Conservation (phyloP, 257 asterid genomes). For the Ajuga chamaepitys region DNA sequence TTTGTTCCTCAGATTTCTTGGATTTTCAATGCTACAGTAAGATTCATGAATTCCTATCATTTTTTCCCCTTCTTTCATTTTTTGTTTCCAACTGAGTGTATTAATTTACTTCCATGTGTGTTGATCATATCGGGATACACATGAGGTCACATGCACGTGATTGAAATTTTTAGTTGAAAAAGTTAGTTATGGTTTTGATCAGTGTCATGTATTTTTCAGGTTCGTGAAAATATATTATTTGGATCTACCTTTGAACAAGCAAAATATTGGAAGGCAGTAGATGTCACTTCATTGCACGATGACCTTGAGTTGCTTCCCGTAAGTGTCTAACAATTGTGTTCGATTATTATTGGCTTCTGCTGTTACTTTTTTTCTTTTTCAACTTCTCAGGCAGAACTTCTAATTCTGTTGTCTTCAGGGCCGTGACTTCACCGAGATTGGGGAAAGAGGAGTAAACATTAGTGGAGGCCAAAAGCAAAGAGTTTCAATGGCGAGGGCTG, state of each 20-base stretch:
- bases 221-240: slow-evolving; percentile 72
- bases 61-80: neutral
- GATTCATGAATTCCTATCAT: slow-evolving; percentile 21
- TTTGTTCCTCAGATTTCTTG: slow-evolving; percentile 93
- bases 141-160: neutral
- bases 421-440: slow-evolving; percentile 85
- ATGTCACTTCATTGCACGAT: slow-evolving; percentile 64
- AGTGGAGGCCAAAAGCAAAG: slow-evolving; percentile 98
- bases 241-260: slow-evolving; percentile 63
- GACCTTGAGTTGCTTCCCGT: slow-evolving; percentile 86
- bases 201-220: slow-evolving; percentile 30
- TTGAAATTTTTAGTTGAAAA: neutral
- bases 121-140: slow-evolving; percentile 6
- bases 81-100: neutral
- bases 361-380: neutral
- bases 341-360: neutral
- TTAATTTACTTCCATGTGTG: neutral
- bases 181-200: neutral
- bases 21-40: slow-evolving; percentile 91
- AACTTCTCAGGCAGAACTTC: neutral
- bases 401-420: slow-evolving; percentile 44
- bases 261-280: slow-evolving; percentile 64
- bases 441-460: slow-evolving; percentile 90
- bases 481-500: slow-evolving; percentile 94
- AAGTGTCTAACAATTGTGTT: slow-evolving; percentile 22